phyloP scores from a whole-genome alignment of 2,329 filamentous ascomycete species.

The Bretziella fagacearum region DNA sequence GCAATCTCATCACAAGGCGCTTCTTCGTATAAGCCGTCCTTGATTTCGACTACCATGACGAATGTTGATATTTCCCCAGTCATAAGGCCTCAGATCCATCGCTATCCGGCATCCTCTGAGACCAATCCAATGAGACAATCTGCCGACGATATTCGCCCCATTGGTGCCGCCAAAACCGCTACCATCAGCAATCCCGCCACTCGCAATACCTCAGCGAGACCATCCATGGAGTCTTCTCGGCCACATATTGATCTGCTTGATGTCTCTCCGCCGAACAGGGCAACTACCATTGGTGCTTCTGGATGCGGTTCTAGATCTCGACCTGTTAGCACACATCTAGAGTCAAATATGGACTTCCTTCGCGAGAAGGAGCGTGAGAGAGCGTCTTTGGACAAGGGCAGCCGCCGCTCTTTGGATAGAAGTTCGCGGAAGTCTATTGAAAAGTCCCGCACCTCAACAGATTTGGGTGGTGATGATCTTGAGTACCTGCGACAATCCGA shows the following conservation, averaged over 20 bases:
- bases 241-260: conserved; percentile 47
- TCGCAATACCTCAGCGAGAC: conserved; percentile 37
- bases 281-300: conserved; percentile 19
- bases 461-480: conserved; percentile 25
- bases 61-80: conserved; percentile 6
- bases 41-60: conserved; percentile 60
- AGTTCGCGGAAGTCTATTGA: conserved; percentile 12
- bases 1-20: conserved; percentile 30
- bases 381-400: conserved; percentile 11
- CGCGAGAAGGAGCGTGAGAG: conserved; percentile 48
- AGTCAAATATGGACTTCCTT: conserved; percentile 67
- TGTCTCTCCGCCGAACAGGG: conserved; percentile 25
- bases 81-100: conserved; percentile 22
- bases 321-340: conserved; percentile 68
- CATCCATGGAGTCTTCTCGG: conserved; percentile 55
- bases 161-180: conserved; percentile 8
- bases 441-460: conserved; percentile 9
- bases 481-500: conserved; percentile 70
- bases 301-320: conserved; percentile 44
- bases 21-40: conserved; percentile 16
- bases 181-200: conserved; percentile 17
- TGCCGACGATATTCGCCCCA: conserved; percentile 3
- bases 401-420: conserved; percentile 10
- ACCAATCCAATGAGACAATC: neutral
- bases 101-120: conserved; percentile 23